Base-by-base conservation (phyloP, 208 protist genomes). In the Trypanosoma platydactyli region DNA sequence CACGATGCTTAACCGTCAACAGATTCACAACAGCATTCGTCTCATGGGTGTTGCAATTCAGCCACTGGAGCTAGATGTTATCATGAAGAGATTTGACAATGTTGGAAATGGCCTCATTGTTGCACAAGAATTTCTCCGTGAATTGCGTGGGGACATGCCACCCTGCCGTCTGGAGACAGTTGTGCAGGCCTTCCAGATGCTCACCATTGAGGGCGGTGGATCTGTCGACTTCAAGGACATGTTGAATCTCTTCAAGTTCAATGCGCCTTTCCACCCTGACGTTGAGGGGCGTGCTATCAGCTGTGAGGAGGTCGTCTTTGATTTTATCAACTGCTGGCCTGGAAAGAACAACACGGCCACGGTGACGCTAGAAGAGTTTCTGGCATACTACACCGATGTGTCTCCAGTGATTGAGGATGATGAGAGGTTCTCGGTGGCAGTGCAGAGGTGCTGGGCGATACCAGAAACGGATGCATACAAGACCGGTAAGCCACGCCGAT, bases 361-460 rank as follows among this genome's bases (percentile, higher is more conserved):
- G 7, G 83, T 97, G 42, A 89, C 79, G 24, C 59, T 89, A 9
- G 78, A 89, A 16, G 84, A 94, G 56, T 97, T 95, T 73, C 66
- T 91, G 22, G 88, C 94, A 51, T 97, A 96, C 83, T 96, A 97
- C 80, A 87, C 79, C 29, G 92, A 97, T 74, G 64, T 97, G 58
- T 95, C 88, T 22, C 88, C 86, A 16, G 71, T 80, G 16, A 77
- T 83, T 27, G 72, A 89, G 29, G 74, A 83, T 22, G 92, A 97
- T 51, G 86, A 83, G n/a, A 80, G 90, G 60, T 97, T 97, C 75
- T 58, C 87, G n/a, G 46, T 30, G 15, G 72, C 84, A 27, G 30
- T 97, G 54, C 63, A 81, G 40, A 72, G 74, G 64, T 75, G 76
- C 41, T 97, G 92, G 92, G 56, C 42, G 15, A 92, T 97, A 54